phyloP scores from a whole-genome alignment of 805 yeast species.

The Lipomyces sp. region DNA sequence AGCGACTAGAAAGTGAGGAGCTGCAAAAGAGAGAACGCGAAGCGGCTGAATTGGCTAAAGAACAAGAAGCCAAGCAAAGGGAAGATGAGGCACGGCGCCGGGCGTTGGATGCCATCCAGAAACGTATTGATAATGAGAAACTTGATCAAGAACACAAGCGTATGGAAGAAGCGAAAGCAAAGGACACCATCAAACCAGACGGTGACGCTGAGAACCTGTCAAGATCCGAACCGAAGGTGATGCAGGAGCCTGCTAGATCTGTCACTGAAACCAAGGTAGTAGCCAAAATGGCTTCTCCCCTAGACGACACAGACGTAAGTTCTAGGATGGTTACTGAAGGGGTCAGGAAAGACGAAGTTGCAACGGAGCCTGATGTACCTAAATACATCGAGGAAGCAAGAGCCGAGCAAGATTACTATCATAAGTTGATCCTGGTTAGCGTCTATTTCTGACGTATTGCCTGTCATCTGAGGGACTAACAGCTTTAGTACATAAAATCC shows the following conservation, averaged over 20 bases:
- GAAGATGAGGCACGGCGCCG: slow-evolving; percentile 4
- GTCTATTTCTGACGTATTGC: neutral
- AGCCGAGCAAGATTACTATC: slow-evolving; percentile 49
- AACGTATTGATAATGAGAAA: neutral
- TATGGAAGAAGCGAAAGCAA: neutral
- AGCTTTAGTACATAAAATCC: slow-evolving; percentile 55
- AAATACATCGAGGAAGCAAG: slow-evolving; percentile 43
- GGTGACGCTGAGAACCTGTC: slow-evolving; percentile 13
- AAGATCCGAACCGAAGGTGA: slow-evolving; percentile 11
- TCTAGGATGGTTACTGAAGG: neutral
- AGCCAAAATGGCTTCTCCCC: neutral
- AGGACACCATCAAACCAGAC: neutral
- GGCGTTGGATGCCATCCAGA: slow-evolving; percentile 7
- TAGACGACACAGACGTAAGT: neutral
- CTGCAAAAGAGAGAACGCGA: slow-evolving; percentile 10
- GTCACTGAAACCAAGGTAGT: neutral
- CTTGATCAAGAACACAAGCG: neutral
- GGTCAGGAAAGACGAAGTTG: neutral
- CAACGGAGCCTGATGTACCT: neutral
- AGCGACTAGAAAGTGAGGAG: slow-evolving; percentile 37
- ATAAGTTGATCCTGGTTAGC: slow-evolving; percentile 52
- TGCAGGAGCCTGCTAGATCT: neutral
- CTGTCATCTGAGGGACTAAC: slow-evolving; percentile 39
- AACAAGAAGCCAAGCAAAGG: slow-evolving; percentile 33
- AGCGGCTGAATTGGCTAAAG: slow-evolving; percentile 31